phyloP scores from a whole-genome alignment of 768 basidiomycete genomes.

The Paxillus involutus region DNA sequence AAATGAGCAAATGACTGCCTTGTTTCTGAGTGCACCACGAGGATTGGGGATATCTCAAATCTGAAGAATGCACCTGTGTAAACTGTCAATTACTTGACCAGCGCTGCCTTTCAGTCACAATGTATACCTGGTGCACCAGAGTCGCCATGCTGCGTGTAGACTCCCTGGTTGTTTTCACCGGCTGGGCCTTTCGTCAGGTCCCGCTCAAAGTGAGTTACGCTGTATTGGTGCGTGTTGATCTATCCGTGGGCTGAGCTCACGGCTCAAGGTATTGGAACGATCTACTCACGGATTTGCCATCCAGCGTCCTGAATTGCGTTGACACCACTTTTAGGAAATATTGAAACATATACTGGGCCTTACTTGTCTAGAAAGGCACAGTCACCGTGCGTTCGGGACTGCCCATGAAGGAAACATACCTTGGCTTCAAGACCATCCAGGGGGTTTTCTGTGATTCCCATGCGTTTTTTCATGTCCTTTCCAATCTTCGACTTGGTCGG shows the following conservation, averaged over 20 bases:
- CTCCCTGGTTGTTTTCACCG: slow-evolving; percentile 60
- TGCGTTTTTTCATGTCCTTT: slow-evolving; percentile 61
- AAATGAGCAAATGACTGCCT: slow-evolving; percentile 98
- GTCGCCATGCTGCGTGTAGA: slow-evolving; percentile 73
- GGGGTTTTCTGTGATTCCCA: slow-evolving; percentile 77
- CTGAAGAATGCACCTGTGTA: slow-evolving; percentile 79
- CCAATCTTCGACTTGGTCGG: slow-evolving; percentile 61
- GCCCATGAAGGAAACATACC: slow-evolving; percentile 37
- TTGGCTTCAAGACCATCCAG: slow-evolving; percentile 64
- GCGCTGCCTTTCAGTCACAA: slow-evolving; percentile 2
- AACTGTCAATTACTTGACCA: not conserved
- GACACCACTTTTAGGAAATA: slow-evolving; percentile 99
- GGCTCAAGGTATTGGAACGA: not conserved
- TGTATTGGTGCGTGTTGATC: slow-evolving; percentile 93
- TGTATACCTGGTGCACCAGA: slow-evolving; percentile 63
- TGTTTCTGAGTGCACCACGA: slow-evolving; percentile 87
- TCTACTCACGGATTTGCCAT: slow-evolving; percentile 61
- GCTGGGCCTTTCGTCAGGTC: slow-evolving; percentile 67
- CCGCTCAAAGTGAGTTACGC: slow-evolving; percentile 93
- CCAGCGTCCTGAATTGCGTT: slow-evolving; percentile 86
- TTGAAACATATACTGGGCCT: slow-evolving; percentile 93
- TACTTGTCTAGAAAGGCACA: slow-evolving; percentile 52
- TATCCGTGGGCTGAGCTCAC: slow-evolving; percentile 27
- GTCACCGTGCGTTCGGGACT: slow-evolving; percentile 5
- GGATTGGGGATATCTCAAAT: slow-evolving; percentile 96